Percentiles rank a stretch among this genome's conserved stretches.
These are phyloP conservation scores for Sphaerulina vaccinii DNA, from an alignment of 2,329 filamentous ascomycete species.

Conservation along the genomic window DNA sequence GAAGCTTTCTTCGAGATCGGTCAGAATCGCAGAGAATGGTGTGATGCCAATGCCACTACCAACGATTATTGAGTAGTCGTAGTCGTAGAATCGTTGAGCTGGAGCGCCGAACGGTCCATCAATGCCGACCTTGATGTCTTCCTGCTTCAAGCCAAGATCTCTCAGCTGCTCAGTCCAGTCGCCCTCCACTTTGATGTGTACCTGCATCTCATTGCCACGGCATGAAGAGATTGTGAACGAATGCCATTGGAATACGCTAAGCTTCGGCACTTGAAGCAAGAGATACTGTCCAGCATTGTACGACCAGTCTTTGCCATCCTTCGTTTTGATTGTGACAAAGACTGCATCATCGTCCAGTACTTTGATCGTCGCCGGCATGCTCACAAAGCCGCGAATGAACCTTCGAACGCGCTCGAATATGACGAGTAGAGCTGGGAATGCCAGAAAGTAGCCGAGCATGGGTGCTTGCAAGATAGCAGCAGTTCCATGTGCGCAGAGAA, in stretches of 20 bases:
- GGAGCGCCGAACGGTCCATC: slow-evolving; percentile 60
- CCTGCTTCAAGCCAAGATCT: slow-evolving; percentile 40
- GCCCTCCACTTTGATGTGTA: slow-evolving; percentile 60
- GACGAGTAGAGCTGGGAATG: slow-evolving; percentile 54
- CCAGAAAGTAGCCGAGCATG: slow-evolving; percentile 59
- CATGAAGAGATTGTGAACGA: slow-evolving; percentile 60
- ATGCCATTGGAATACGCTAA: slow-evolving; percentile 60
- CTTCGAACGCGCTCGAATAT: slow-evolving; percentile 51
- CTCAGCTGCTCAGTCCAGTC: slow-evolving; percentile 55
- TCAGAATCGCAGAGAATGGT: slow-evolving; percentile 57
- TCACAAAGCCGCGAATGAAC: slow-evolving; percentile 49
- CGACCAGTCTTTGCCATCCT: slow-evolving; percentile 50
- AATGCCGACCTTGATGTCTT: slow-evolving; percentile 52
- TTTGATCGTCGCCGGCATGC: slow-evolving; percentile 49
- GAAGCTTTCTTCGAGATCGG: slow-evolving; percentile 50
- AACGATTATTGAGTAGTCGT: slow-evolving; percentile 56
- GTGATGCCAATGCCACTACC: slow-evolving; percentile 60
- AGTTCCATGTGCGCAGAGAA: slow-evolving; percentile 57
- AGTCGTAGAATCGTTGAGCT: slow-evolving; percentile 59
- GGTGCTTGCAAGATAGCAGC: slow-evolving; percentile 52
- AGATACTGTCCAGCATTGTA: slow-evolving; percentile 60
- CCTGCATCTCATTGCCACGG: slow-evolving; percentile 51
- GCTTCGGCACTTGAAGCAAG: slow-evolving; percentile 54
- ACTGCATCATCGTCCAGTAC: slow-evolving; percentile 56
- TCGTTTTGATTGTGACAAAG: slow-evolving; percentile 50